phyloP scores from a whole-genome alignment of 2,329 filamentous ascomycete species.

The Sclerotinia borealis region DNA sequence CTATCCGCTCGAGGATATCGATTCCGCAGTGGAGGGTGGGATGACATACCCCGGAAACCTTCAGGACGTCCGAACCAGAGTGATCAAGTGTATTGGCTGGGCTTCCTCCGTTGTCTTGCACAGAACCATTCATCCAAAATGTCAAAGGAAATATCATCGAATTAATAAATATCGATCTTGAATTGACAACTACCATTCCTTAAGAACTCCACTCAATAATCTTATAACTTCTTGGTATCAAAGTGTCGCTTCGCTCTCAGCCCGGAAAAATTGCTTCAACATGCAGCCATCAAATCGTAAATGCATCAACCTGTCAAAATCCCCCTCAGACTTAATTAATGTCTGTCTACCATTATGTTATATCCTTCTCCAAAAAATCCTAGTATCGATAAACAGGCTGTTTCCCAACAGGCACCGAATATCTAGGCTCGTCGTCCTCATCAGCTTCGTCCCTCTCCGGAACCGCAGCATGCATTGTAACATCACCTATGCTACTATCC shows the following conservation, averaged over 20 bases:
- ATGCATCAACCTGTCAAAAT: not conserved
- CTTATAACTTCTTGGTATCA: constrained; percentile 12
- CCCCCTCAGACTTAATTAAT: not conserved
- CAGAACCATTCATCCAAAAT: not conserved
- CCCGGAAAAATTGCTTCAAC: not conserved
- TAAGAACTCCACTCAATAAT: not conserved
- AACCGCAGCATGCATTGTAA: constrained; percentile 28
- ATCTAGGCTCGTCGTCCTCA: constrained; percentile 18
- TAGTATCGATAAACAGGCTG: constrained; percentile 29
- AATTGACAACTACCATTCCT: not conserved
- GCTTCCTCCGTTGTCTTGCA: not conserved
- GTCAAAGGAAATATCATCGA: not conserved
- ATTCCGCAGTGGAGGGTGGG: not conserved
- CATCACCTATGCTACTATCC: constrained; percentile 21
- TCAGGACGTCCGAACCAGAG: not conserved
- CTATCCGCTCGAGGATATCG: not conserved
- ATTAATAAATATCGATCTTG: not conserved
- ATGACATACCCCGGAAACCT: not conserved
- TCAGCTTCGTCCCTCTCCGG: constrained; percentile 14
- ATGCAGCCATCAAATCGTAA: constrained; percentile 7
- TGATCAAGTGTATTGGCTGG: not conserved
- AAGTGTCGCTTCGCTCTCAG: constrained; percentile 11
- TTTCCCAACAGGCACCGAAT: constrained; percentile 15
- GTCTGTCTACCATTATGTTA: not conserved
- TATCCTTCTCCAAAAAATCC: not conserved